Conservation (phyloP, 1,139 yeast species). For the Diutina pseudorugosa region DNA sequence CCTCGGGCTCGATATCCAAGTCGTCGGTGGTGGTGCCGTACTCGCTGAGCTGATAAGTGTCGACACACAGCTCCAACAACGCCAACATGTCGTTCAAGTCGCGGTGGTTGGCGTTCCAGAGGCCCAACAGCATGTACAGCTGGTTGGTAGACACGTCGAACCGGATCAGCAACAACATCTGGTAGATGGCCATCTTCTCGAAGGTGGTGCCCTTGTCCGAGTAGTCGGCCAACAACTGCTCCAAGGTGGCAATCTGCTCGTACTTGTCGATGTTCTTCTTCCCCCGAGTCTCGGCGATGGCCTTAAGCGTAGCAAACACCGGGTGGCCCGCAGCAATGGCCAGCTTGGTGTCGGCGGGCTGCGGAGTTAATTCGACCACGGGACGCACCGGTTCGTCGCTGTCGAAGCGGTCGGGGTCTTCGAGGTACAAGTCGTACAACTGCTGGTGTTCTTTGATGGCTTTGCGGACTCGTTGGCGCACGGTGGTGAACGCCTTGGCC, state of each 20-base stretch:
- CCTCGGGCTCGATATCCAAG: slow-evolving; percentile 63
- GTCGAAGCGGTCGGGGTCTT: slow-evolving; percentile 65
- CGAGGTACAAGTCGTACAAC: slow-evolving; percentile 48
- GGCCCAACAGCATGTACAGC: slow-evolving; percentile 64
- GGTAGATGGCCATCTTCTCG: slow-evolving; percentile 67
- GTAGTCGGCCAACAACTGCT: slow-evolving; percentile 43
- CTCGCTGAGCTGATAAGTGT: slow-evolving; percentile 62
- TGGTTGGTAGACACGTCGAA: slow-evolving; percentile 67
- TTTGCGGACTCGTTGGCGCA: slow-evolving; percentile 83
- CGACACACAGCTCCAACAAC: slow-evolving; percentile 51
- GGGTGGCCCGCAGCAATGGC: slow-evolving; percentile 11
- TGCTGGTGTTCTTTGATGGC: slow-evolving; percentile 55
- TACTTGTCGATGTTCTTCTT: slow-evolving; percentile 81
- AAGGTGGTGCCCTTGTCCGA: slow-evolving; percentile 30
- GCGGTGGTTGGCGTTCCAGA: slow-evolving; percentile 63
- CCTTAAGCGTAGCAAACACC: slow-evolving; percentile 63
- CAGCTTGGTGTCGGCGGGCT: slow-evolving; percentile 6
- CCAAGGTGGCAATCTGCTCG: slow-evolving; percentile 68
- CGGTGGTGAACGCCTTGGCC: slow-evolving; percentile 78
- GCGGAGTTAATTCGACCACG: slow-evolving; percentile 11
- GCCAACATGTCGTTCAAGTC: slow-evolving; percentile 55
- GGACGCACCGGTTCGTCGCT: slow-evolving; percentile 26
- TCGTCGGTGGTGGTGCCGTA: slow-evolving; percentile 69
- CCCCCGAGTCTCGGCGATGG: slow-evolving; percentile 85
- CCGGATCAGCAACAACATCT: slow-evolving; percentile 78